Percentiles rank a stretch among this genome's conserved stretches.
Evolutionary conservation across 2,329 filamentous ascomycete genomes (phyloP).

Genomic region (Thermoascus crustaceus): DNA sequence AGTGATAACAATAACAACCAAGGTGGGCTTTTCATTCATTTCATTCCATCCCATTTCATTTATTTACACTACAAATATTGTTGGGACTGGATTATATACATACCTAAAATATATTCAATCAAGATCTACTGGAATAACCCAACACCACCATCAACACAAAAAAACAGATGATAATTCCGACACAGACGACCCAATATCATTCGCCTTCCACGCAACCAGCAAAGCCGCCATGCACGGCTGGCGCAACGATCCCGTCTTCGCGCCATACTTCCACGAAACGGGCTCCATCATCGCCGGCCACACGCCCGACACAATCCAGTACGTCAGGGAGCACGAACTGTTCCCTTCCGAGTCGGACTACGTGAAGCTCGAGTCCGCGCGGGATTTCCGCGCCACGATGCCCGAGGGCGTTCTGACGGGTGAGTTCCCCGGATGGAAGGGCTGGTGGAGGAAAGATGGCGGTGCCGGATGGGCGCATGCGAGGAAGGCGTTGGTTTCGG

Average conservation of each 20-base stretch:
- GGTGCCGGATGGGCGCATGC: constrained; percentile 52
- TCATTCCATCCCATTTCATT: too few species aligned
- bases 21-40: constrained; percentile 15
- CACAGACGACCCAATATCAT: constrained; percentile 10
- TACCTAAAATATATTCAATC: background rate
- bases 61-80: too few species aligned
- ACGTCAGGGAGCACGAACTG: constrained; percentile 30
- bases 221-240: constrained; percentile 32
- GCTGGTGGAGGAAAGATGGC: constrained; percentile 32
- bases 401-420: constrained; percentile 45
- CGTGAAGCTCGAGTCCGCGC: constrained; percentile 31
- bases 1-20: constrained; percentile 29
- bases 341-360: constrained; percentile 24
- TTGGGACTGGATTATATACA: background rate
- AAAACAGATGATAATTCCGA: constrained; percentile 4
- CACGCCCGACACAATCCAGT: constrained; percentile 29
- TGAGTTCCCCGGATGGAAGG: constrained; percentile 44
- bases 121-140: constrained; percentile 3
- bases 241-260: constrained; percentile 38
- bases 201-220: constrained; percentile 16
- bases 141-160: too few species aligned
- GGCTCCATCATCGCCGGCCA: constrained; percentile 36
- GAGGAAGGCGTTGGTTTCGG: constrained; percentile 40
- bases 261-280: constrained; percentile 40
- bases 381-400: constrained; percentile 45